Percentiles rank a stretch among this genome's conserved stretches.
These are phyloP conservation scores for Raffaelea deltoideospora DNA, from an alignment of 2,329 filamentous ascomycete species.

Conservation along the genomic window DNA sequence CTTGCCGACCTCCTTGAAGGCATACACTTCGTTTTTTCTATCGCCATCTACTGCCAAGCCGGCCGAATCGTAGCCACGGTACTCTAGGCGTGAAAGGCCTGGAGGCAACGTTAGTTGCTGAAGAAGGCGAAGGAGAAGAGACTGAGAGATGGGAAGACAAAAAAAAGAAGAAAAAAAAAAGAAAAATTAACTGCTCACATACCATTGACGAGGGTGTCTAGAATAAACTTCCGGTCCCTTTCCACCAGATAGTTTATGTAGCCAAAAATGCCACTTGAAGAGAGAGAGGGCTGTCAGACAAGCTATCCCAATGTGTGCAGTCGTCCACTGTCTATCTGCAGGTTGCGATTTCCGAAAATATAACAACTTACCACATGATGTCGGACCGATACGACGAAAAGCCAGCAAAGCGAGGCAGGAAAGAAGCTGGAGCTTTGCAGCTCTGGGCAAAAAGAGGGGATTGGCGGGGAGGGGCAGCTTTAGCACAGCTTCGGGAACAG, in stretches of 20 bases:
- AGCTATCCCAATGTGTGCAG: no score
- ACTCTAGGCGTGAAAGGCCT: slow-evolving; percentile 93
- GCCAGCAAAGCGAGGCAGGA: neutral
- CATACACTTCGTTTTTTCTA: slow-evolving; percentile 95
- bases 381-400: slow-evolving; percentile 5
- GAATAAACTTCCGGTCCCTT: slow-evolving; percentile 93
- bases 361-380: slow-evolving; percentile 20
- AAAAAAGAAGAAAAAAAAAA: neutral
- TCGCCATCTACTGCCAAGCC: slow-evolving; percentile 92
- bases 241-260: slow-evolving; percentile 99
- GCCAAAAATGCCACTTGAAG: slow-evolving; percentile 74
- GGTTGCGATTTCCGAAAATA: no score
- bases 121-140: neutral
- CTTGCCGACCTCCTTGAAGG: slow-evolving; percentile 99
- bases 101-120: slow-evolving; percentile 9
- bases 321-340: no score
- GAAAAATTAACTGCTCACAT: slow-evolving; percentile 17
- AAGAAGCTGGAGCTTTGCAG: no score
- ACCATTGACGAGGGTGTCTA: slow-evolving; percentile 95
- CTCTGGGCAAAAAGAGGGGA: neutral
- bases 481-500: no score
- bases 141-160: neutral
- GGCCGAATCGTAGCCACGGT: slow-evolving; percentile 96
- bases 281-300: neutral
- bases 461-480: no score